Base-by-base conservation (phyloP, 306 rosid species). In the Quillaja saponaria region DNA sequence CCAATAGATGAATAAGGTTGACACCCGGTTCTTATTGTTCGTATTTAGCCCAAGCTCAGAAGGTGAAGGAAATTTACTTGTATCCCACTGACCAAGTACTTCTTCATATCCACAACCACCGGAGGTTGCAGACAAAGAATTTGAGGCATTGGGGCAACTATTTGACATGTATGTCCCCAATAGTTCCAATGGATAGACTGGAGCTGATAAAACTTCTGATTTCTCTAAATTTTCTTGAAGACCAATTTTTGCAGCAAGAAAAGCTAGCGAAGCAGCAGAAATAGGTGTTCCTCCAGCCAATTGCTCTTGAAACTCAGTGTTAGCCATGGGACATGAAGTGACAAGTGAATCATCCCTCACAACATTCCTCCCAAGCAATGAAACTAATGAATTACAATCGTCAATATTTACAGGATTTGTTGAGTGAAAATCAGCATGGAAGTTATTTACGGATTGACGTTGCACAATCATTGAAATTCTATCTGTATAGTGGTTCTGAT, bases 141-240 rank as follows among this genome's bases (percentile, higher is more conserved):
- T 82, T n/a, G 81, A 67, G 44, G 51, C 18, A 49, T 71, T 71
- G 8, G 82, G 73, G 78, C 81, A 77, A 37, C 75, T 78, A 58
- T 76, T 78, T 28, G 77, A 68, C 35, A 52, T 52, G 38, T 64
- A 79, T 47, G 82, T 68, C 7, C 79, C 73, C 5, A 72, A 8
- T 48, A 71, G 64, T 35, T 73, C 81, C 6, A 77, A 51, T 13
- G 82, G 67, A 46, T 49, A 53, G 16, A 76, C 17, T 44, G 76
- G 73, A 59, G 80, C 71, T 15, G 68, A 64, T 25, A 81, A 61
- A 50, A 72, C 63, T 18, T 76, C 45, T 13, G 77, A 68, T 28
- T 71, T 75, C 69, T 81, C 79, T 10, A 81, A 72, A 59, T 69
- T 77, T 14, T 74, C 96, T 66, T 76, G 83, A 69, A 78, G 68